These are phyloP conservation scores for Aegilops tauschii DNA, from an alignment of 176 grass and related monocot species.

Conservation along the genomic window DNA sequence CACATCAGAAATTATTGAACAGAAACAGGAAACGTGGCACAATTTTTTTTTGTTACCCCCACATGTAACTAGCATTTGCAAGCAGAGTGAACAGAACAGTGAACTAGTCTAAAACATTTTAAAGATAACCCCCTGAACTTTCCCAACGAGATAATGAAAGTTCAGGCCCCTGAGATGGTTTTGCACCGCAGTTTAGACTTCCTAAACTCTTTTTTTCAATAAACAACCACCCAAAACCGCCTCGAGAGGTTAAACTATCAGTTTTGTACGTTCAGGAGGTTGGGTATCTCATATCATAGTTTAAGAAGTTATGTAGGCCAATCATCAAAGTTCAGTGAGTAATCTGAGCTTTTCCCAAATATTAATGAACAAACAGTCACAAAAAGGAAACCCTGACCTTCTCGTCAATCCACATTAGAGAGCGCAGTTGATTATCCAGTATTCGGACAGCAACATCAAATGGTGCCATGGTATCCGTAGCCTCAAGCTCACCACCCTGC, in stretches of 20 bases:
- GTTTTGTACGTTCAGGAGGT: not conserved
- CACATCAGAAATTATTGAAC: not conserved
- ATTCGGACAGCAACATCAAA: slow-evolving; percentile 98
- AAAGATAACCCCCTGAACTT: not conserved
- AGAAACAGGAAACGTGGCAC: not conserved
- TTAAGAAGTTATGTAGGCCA: not conserved
- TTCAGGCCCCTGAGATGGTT: not conserved
- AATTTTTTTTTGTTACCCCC: not conserved
- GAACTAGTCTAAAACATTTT: not conserved
- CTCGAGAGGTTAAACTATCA: not conserved
- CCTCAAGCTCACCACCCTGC: slow-evolving; percentile 74
- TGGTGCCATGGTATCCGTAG: slow-evolving; percentile 73
- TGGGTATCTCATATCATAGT: not conserved
- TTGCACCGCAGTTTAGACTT: not conserved
- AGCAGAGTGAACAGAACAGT: not conserved
- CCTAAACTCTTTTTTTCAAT: not conserved
- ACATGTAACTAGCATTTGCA: not conserved
- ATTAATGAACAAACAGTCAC: not conserved
- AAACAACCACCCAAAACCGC: not conserved
- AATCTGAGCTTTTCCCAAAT: not conserved
- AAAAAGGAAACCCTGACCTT: slow-evolving; percentile 49
- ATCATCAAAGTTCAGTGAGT: not conserved
- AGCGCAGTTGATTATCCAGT: slow-evolving; percentile 94
- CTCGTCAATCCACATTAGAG: slow-evolving; percentile 98
- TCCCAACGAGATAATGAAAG: not conserved